These are phyloP conservation scores for Scleroderma bovista DNA, from an alignment of 768 basidiomycete species.

Conservation along the genomic window DNA sequence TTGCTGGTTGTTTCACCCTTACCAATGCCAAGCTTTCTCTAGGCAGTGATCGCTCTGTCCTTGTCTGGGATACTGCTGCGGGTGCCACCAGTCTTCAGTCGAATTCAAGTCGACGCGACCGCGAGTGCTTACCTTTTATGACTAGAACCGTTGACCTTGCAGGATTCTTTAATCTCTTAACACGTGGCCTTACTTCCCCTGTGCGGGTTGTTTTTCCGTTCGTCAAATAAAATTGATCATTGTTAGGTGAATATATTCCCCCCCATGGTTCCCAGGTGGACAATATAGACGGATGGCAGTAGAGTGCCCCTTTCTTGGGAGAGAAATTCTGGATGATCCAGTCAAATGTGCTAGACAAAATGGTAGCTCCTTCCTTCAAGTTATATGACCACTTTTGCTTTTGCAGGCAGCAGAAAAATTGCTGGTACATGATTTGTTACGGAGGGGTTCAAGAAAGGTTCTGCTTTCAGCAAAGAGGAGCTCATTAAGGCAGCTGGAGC, in stretches of 20 bases:
- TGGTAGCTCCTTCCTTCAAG: slow-evolving; percentile 1
- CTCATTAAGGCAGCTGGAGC: slow-evolving; percentile 18
- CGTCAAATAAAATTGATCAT: no score
- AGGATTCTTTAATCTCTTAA: no score
- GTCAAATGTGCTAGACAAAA: slow-evolving; percentile 10
- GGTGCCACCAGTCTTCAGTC: no score
- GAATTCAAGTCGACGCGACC: no score
- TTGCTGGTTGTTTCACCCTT: no score
- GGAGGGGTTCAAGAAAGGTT: neutral
- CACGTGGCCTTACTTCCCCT: no score
- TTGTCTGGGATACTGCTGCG: no score
- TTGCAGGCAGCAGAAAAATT: slow-evolving; percentile 11
- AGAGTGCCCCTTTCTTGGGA: neutral
- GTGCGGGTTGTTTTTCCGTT: no score
- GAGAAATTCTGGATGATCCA: slow-evolving; percentile 6
- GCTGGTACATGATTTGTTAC: slow-evolving; percentile 15
- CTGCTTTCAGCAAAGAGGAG: slow-evolving; percentile 4
- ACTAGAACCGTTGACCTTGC: no score
- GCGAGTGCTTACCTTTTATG: no score
- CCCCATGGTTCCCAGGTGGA: slow-evolving; percentile 16
- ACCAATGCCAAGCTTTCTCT: no score
- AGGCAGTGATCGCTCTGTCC: no score
- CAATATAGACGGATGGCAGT: neutral
- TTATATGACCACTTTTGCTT: neutral
- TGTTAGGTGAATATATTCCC: slow-evolving; percentile 10